Percentiles rank a stretch among this genome's conserved stretches.
Evolutionary conservation across 495 filamentous ascomycete species (phyloP).

Genomic region (Penicillium subrubescens): DNA sequence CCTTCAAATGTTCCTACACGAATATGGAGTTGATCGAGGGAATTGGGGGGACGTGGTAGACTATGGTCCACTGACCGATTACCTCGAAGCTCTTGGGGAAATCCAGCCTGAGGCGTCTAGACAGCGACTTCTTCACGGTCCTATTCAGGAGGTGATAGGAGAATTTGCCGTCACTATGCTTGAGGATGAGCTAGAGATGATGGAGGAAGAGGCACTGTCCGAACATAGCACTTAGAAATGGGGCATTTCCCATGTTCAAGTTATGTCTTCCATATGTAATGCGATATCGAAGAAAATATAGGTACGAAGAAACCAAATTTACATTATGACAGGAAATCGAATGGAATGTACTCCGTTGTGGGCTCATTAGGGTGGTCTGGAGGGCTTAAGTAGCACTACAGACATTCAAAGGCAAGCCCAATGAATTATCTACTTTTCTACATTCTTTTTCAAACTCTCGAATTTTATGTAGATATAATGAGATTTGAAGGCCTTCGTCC

Average conservation of each 20-base stretch:
- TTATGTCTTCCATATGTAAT: background rate
- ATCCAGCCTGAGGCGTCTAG: constrained; percentile 32
- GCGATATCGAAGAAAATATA: too few relatives aligned
- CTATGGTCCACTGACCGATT: constrained; percentile 40
- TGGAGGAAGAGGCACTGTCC: constrained; percentile 28
- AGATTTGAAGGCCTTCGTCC: too few relatives aligned
- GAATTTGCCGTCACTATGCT: constrained; percentile 45
- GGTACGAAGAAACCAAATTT: too few relatives aligned
- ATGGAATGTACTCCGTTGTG: too few relatives aligned
- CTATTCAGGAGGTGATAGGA: constrained; percentile 39
- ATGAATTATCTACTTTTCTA: too few relatives aligned
- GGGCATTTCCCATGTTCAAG: background rate
- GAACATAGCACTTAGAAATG: background rate
- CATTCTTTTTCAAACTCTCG: too few relatives aligned
- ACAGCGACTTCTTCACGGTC: constrained; percentile 33
- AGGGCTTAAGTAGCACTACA: too few relatives aligned
- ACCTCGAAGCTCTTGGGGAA: constrained; percentile 37
- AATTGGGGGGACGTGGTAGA: constrained; percentile 47
- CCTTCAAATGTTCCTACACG: constrained; percentile 40
- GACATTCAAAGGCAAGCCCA: too few relatives aligned
- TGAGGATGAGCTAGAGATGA: constrained; percentile 43
- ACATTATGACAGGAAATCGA: too few relatives aligned
- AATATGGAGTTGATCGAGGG: constrained; percentile 48
- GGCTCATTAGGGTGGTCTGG: too few relatives aligned
- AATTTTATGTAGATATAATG: too few relatives aligned